Evolutionary conservation across 2,329 filamentous ascomycete species (phyloP).

Genomic region (Botrytis fabae): DNA sequence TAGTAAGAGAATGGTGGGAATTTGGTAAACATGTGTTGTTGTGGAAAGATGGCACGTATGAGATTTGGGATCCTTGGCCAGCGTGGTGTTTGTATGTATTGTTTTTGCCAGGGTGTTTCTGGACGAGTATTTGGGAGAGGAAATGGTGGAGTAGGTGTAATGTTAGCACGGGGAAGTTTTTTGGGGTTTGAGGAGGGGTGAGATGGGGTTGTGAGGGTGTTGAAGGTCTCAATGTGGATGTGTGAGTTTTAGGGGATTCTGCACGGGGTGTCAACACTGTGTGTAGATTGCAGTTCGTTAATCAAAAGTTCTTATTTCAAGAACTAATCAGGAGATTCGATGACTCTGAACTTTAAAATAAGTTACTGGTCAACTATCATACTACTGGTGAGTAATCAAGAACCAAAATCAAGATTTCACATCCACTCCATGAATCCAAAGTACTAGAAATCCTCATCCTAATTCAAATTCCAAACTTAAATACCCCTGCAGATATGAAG

Average conservation of each 20-base stretch:
- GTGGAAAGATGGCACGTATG: conserved; percentile 58
- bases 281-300: neutral
- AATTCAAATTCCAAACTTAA: too few species aligned
- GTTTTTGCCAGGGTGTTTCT: conserved; percentile 56
- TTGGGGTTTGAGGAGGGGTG: conserved; percentile 36
- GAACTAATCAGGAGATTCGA: neutral
- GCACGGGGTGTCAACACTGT: too few species aligned
- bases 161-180: conserved; percentile 65
- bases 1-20: conserved; percentile 33
- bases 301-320: neutral
- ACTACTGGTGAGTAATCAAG: neutral
- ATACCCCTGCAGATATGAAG: too few species aligned
- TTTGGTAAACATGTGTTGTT: conserved; percentile 46
- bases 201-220: neutral
- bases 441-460: too few species aligned
- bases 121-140: conserved; percentile 46
- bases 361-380: neutral
- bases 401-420: too few species aligned
- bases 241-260: too few species aligned
- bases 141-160: conserved; percentile 64
- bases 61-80: conserved; percentile 56
- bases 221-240: fast-evolving
- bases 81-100: conserved; percentile 58
- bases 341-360: neutral
- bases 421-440: too few species aligned